A percentile compares a stretch with the other conserved stretches of the same genome.
Evolutionary conservation across 768 basidiomycete genomes (phyloP).

Genomic region (Boletus rex-veris): DNA sequence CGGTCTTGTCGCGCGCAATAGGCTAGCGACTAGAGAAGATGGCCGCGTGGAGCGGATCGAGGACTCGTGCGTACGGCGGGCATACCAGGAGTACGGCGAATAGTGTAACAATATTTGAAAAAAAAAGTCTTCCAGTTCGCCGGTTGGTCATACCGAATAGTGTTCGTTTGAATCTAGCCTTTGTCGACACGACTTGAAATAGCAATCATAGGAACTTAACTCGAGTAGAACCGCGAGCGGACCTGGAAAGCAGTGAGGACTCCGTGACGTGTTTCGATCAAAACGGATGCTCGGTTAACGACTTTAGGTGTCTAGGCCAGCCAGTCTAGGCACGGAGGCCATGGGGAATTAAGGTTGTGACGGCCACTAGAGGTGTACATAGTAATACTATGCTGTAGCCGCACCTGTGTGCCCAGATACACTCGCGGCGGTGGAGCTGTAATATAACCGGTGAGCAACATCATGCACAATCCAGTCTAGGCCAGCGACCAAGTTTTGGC

Average conservation of each 20-base stretch:
- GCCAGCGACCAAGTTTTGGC: conserved; percentile 77
- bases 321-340: conserved; percentile 10
- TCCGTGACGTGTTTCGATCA: conserved; percentile 11
- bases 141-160: conserved; percentile 7
- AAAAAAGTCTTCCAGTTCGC: conserved; percentile 1
- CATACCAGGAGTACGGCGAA: conserved; percentile 7
- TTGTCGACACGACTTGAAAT: conserved; percentile 10
- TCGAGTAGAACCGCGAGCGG: conserved; percentile 8
- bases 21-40: conserved; percentile 17
- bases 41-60: conserved; percentile 19
- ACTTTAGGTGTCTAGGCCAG: not conserved
- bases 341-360: conserved; percentile 5
- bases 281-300: conserved; percentile 1
- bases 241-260: conserved; percentile 2
- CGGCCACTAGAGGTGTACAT: not conserved
- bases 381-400: not conserved
- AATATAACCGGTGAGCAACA: conserved; percentile 85
- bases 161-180: conserved; percentile 8
- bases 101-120: not conserved
- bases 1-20: conserved; percentile 7
- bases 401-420: conserved; percentile 3
- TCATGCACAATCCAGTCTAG: conserved; percentile 92
- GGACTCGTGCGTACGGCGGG: not conserved
- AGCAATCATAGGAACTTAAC: conserved; percentile 3
- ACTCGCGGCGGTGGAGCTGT: conserved; percentile 44